Conservation (phyloP, 768 basidiomycete species). For the Brasilioporus rufonigricans region DNA sequence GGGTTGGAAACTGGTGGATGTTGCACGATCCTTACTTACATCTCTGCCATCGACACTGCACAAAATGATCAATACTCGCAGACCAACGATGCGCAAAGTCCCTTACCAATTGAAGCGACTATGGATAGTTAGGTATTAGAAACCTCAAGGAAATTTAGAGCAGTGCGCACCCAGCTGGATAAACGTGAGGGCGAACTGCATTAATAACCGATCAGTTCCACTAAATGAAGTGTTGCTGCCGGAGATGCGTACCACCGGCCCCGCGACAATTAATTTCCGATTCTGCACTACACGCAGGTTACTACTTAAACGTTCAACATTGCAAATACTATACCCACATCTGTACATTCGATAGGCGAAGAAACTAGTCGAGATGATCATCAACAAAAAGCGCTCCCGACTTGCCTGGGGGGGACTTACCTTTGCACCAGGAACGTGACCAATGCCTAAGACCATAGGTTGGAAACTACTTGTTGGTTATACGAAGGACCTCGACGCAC, state of each 20-base stretch:
- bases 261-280: conserved; percentile 11
- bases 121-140: background rate
- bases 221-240: background rate
- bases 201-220: background rate
- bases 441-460: conserved; percentile 15
- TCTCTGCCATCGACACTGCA: conserved; percentile 22
- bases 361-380: conserved; percentile 11
- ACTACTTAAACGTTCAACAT: background rate
- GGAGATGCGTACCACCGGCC: conserved; percentile 12
- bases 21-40: conserved; percentile 9
- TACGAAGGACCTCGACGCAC: conserved; percentile 4
- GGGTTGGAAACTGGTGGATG: background rate
- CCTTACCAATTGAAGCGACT: conserved; percentile 23
- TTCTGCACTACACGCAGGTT: conserved; percentile 11
- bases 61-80: background rate
- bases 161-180: conserved; percentile 13
- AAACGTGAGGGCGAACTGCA: conserved; percentile 16
- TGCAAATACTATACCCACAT: conserved; percentile 7
- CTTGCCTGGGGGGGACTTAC: background rate
- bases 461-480: background rate
- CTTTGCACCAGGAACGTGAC: conserved; percentile 27
- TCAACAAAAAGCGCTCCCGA: background rate
- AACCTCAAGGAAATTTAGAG: no score
- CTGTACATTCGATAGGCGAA: conserved; percentile 27
- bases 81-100: background rate